Base-by-base conservation (phyloP, 352 stramenopile genomes). In the Globisporangium solare region DNA sequence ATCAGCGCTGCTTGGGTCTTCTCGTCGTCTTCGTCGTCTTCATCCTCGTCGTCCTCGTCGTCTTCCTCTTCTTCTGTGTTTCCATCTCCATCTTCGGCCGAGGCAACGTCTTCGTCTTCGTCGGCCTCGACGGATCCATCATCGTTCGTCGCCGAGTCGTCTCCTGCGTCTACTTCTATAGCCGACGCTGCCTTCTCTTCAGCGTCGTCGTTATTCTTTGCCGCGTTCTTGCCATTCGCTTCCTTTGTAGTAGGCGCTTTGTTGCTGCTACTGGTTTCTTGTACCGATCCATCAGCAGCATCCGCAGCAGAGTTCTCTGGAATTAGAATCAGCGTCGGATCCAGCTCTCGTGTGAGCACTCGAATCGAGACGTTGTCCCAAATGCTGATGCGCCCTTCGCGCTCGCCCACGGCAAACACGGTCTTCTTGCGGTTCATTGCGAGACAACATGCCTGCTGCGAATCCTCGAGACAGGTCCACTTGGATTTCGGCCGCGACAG, bases 351-450 rank as follows among this genome's bases (percentile, higher is more conserved):
- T 43, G 78, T 90, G 63, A 92, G 87, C 27, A 88, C 81, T 22
- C 78, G 80, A 14, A 94, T 76, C 7, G 73, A 85, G 27, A 79
- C 83, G 54, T 89, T 92, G 63, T 94, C 84, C 84, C 84, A 94
- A 24, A 94, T 75, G 10, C 72, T 89, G n/a, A 94, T 69, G 42
- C 83, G 74, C 6, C 84, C 84, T 35, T 91, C 84, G 37, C 82
- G 83, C 63, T 92, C 82, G 46, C 84, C 84, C 22, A 94, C 79
- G 6, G 81, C 83, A 13, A 92, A 60, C 48, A 94, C 56, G 41
- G 78, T 88, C 35, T 80, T 65, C 14, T 69, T 69, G 0, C 73
- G 60, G 59, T 90, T 94, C 32, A 89, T 60, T 2, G 79, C 74
- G 37, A 92, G 56, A 47, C 84, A 91, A 56, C 83, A 71, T 18